Evolutionary conservation across 1,284 basidiomycete species (phyloP).

Genomic region (Ustilago cynodontis): DNA sequence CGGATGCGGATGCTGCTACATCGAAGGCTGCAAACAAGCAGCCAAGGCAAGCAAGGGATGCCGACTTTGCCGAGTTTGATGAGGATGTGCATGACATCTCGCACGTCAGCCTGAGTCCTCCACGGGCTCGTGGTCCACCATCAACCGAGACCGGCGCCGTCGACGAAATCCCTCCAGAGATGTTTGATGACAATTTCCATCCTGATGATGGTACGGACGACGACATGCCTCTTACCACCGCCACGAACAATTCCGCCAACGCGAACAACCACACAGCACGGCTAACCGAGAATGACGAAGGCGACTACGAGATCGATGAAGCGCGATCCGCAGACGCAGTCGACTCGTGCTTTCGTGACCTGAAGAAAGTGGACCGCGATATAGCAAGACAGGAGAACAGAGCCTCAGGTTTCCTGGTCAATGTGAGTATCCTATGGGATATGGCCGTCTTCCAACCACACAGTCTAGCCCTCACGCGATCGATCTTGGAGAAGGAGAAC

Average conservation of each 20-base stretch:
- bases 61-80: conserved; percentile 40
- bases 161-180: conserved; percentile 22
- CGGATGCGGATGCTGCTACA: conserved; percentile 14
- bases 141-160: conserved; percentile 7
- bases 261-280: background rate
- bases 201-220: conserved; percentile 29
- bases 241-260: background rate
- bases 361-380: conserved; percentile 25
- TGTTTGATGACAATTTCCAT: conserved; percentile 31
- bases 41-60: conserved; percentile 20
- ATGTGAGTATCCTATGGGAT: conserved; percentile 32
- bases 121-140: background rate
- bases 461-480: background rate
- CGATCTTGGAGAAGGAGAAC: conserved; percentile 6
- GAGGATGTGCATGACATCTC: conserved; percentile 53
- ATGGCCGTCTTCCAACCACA: conserved; percentile 26
- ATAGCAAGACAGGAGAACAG: conserved; percentile 26
- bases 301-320: conserved; percentile 32
- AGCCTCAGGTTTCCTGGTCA: conserved; percentile 20
- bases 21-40: conserved; percentile 16
- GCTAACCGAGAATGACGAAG: conserved; percentile 16
- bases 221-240: conserved; percentile 16
- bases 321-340: conserved; percentile 8
- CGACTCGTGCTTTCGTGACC: conserved; percentile 32
- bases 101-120: conserved; percentile 44